Conservation (phyloP, 2,329 filamentous ascomycete genomes). For the Exophiala sp. region DNA sequence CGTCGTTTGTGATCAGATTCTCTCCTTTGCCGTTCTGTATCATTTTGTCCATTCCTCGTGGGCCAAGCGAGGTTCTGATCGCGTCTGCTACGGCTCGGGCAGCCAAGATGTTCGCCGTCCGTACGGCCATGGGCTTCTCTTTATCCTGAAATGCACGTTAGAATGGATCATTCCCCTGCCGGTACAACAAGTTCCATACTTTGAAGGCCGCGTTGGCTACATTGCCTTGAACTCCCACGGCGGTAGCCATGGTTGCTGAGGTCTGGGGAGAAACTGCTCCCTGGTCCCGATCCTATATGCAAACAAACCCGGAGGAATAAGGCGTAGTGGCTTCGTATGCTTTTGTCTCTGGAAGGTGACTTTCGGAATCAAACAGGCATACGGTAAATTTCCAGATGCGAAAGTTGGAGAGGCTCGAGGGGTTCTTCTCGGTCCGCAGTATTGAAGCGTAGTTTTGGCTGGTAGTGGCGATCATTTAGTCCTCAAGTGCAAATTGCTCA, state of each 20-base stretch:
- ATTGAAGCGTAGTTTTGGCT: not conserved
- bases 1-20: slow-evolving; percentile 98
- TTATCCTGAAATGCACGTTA: slow-evolving; percentile 55
- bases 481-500: slow-evolving; percentile 1
- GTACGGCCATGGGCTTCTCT: slow-evolving; percentile 97
- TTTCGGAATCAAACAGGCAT: slow-evolving; percentile 4
- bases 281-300: too few species aligned
- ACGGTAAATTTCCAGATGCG: slow-evolving; percentile 9
- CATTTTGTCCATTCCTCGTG: slow-evolving; percentile 99
- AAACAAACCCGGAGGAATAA: too few species aligned
- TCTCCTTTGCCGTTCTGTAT: slow-evolving; percentile 95
- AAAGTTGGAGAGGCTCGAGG: slow-evolving; percentile 12
- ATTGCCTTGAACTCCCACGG: slow-evolving; percentile 43
- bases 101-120: slow-evolving; percentile 93
- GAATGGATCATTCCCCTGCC: slow-evolving; percentile 36
- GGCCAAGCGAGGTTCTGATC: slow-evolving; percentile 91
- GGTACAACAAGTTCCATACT: slow-evolving; percentile 37
- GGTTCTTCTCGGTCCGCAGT: not conserved
- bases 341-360: not conserved
- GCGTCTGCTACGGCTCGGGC: slow-evolving; percentile 97
- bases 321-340: not conserved
- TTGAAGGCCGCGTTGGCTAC: slow-evolving; percentile 62
- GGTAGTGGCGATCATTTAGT: not conserved
- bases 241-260: slow-evolving; percentile 46
- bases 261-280: not conserved